A percentile compares a stretch with the other conserved stretches of the same genome.
Conservation (phyloP, 495 filamentous ascomycete genomes). For the Aspergillus diversus region DNA sequence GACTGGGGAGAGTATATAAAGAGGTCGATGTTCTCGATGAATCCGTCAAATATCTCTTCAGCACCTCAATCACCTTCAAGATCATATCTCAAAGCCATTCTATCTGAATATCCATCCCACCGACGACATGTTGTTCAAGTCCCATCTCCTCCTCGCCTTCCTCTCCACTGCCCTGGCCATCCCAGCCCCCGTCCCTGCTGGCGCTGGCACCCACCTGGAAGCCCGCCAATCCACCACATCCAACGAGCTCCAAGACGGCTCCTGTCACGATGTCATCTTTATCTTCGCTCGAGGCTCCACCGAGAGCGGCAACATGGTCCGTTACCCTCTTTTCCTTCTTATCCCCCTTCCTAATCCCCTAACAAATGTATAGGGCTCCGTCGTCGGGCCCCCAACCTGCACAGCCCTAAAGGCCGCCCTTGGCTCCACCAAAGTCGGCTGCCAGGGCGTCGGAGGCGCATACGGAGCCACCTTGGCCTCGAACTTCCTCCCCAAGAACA, state of each 20-base stretch:
- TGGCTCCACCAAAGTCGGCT: constrained; percentile 30
- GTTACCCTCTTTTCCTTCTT: neutral
- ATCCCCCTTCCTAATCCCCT: neutral
- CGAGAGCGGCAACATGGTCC: constrained; percentile 57
- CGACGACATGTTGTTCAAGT: too few species aligned
- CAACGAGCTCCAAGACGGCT: constrained; percentile 46
- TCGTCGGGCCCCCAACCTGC: constrained; percentile 44
- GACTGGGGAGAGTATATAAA: too few species aligned
- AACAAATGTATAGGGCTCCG: constrained; percentile 34
- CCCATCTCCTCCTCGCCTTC: neutral
- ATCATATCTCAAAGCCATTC: too few species aligned
- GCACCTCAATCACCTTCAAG: too few species aligned
- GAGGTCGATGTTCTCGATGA: too few species aligned
- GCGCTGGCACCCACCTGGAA: neutral
- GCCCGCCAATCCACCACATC: constrained; percentile 20
- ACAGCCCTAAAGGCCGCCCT: constrained; percentile 36
- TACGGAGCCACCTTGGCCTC: constrained; percentile 29
- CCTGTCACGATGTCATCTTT: constrained; percentile 52
- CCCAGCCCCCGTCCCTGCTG: constrained; percentile 17
- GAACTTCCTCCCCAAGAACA: constrained; percentile 34
- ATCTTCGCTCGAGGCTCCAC: constrained; percentile 56
- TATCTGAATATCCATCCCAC: too few species aligned
- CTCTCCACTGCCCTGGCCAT: constrained; percentile 24
- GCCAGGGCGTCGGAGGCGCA: constrained; percentile 37
- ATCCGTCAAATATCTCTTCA: too few species aligned